These are phyloP conservation scores for Pholiota molesta DNA, from an alignment of 768 basidiomycete species.

Conservation along the genomic window DNA sequence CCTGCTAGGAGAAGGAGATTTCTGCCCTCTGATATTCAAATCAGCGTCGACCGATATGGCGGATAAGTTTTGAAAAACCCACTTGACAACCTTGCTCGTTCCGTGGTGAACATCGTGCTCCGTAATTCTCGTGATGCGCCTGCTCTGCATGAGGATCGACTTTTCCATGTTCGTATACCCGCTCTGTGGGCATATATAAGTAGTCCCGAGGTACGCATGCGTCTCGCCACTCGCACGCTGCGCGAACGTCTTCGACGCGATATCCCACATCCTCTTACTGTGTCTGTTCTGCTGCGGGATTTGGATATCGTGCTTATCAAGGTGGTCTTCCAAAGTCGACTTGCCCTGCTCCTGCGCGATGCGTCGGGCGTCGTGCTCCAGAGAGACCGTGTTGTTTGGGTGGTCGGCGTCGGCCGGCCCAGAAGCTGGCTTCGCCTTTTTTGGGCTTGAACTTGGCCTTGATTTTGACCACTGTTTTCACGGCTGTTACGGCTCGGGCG, in stretches of 20 bases:
- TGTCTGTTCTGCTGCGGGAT: background rate
- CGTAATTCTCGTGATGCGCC: background rate
- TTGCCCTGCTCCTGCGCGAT: background rate
- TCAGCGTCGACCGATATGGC: background rate
- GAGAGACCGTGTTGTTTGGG: background rate
- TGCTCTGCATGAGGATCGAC: background rate
- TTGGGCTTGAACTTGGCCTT: background rate
- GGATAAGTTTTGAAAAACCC: background rate
- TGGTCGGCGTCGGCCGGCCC: background rate
- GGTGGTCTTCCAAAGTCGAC: background rate
- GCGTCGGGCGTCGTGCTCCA: background rate
- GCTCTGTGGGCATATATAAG: background rate
- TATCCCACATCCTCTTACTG: background rate
- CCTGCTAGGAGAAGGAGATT: background rate
- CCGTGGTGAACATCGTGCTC: background rate
- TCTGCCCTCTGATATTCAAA: background rate
- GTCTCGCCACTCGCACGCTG: background rate
- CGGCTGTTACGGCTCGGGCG: too few species aligned
- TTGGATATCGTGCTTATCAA: background rate
- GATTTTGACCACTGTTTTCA: too few species aligned
- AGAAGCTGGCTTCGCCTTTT: background rate
- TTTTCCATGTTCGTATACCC: background rate
- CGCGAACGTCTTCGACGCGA: background rate
- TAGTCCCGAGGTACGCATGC: background rate
- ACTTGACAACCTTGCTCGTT: background rate